Percentiles rank a stretch among this genome's conserved stretches.
These are phyloP conservation scores for Moricandia arvensis DNA, from an alignment of 345 rosid genomes.

Conservation along the genomic window DNA sequence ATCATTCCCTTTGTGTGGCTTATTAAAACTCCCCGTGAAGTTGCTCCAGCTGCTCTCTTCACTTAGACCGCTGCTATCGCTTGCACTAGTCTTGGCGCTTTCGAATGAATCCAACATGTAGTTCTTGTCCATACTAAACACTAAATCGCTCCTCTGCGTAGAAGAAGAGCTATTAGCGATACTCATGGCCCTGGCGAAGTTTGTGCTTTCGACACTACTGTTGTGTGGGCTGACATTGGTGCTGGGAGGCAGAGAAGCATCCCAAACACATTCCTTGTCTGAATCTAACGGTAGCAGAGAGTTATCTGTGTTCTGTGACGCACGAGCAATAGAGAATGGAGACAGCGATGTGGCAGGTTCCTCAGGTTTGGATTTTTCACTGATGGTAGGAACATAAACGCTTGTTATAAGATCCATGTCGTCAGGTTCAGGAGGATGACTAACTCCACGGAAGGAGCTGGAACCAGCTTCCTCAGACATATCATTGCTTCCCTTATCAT, in stretches of 20 bases:
- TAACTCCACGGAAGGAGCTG: conserved; percentile 82
- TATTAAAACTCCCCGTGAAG: conserved; percentile 76
- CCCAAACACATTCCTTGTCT: conserved; percentile 95
- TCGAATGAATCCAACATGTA: conserved; percentile 69
- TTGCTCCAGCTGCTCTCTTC: conserved; percentile 99
- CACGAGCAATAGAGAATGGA: conserved; percentile 57
- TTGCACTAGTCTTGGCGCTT: conserved; percentile 77
- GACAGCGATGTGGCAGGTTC: conserved; percentile 51
- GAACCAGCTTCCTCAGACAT: conserved; percentile 67
- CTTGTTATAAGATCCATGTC: conserved; percentile 79
- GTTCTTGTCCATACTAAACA: conserved; percentile 66
- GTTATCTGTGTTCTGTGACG: conserved; percentile 65
- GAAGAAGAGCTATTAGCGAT: conserved; percentile 66
- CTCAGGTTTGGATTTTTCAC: conserved; percentile 62
- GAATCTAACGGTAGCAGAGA: conserved; percentile 11
- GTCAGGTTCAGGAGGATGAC: conserved; percentile 91
- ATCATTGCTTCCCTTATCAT: conserved; percentile 51
- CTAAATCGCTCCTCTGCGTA: conserved; percentile 69
- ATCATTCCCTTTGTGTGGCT: conserved; percentile 98
- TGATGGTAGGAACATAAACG: conserved; percentile 66
- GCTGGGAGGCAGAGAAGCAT: conserved; percentile 92
- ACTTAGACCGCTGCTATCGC: conserved; percentile 83
- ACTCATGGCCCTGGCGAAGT: conserved; percentile 79
- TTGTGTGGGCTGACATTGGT: conserved; percentile 86
- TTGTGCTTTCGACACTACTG: conserved; percentile 77